Evolutionary conservation across 2,329 filamentous ascomycete genomes (phyloP).

Genomic region (Fusarium sp.): DNA sequence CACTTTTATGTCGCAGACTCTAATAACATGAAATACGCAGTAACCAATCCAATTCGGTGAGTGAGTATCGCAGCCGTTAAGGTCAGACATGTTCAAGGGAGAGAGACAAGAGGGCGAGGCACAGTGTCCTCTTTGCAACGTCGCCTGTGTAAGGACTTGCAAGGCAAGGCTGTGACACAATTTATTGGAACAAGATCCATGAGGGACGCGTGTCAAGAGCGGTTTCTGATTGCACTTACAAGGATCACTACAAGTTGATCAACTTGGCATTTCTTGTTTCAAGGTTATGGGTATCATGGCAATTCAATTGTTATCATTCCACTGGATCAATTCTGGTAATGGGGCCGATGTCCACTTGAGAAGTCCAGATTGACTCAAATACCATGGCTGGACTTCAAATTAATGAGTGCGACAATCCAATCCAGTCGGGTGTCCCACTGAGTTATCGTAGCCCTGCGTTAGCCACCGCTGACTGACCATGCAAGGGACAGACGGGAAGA

Average conservation of each 20-base stretch:
- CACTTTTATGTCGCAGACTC: constrained; percentile 13
- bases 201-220: constrained; percentile 47
- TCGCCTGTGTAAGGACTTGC: neutral
- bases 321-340: neutral
- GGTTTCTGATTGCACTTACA: constrained; percentile 34
- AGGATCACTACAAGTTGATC: constrained; percentile 2
- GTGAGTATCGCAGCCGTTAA: constrained; percentile 12
- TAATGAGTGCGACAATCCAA: constrained; percentile 30
- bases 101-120: neutral
- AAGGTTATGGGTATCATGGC: neutral
- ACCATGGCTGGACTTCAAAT: constrained; percentile 15
- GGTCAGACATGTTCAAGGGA: constrained; percentile 30
- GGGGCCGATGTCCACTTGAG: constrained; percentile 1
- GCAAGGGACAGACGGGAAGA: constrained; percentile 1
- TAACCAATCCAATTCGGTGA: constrained; percentile 19
- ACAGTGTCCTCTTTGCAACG: constrained; percentile 20
- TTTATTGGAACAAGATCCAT: constrained; percentile 35
- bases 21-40: neutral
- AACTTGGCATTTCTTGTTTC: constrained; percentile 15
- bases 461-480: neutral
- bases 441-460: constrained; percentile 10
- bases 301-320: neutral
- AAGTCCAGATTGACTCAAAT: neutral
- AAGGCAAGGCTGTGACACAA: constrained; percentile 7
- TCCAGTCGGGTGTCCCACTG: constrained; percentile 17